Percentiles rank a stretch among this genome's conserved stretches.
phyloP scores from a whole-genome alignment of 1,284 basidiomycete genomes.

The Cystobasidiaceae sp. region DNA sequence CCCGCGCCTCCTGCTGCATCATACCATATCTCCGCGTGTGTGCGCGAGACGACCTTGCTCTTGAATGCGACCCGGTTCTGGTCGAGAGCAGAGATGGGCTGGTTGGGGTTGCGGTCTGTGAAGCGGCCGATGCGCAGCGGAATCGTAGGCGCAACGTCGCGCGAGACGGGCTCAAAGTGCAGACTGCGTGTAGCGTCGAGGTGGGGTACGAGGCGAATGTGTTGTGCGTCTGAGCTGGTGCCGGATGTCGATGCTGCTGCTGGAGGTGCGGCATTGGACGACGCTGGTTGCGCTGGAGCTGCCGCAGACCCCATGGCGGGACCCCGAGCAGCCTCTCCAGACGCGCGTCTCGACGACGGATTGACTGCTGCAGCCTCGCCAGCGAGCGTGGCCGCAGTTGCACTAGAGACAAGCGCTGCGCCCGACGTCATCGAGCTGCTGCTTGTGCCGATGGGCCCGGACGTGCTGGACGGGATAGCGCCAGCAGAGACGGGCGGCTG shows the following conservation, averaged over 20 bases:
- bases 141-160: slow-evolving; percentile 58
- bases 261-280: neutral
- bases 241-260: neutral
- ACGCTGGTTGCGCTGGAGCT: no score
- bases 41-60: slow-evolving; percentile 88
- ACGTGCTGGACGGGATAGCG: neutral
- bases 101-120: slow-evolving; percentile 46
- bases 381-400: no score
- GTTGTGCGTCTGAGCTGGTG: slow-evolving; percentile 45
- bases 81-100: slow-evolving; percentile 56
- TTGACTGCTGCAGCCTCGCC: neutral
- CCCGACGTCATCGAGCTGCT: neutral
- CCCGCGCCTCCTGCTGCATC: slow-evolving; percentile 41
- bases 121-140: slow-evolving; percentile 51
- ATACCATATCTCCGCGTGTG: slow-evolving; percentile 92
- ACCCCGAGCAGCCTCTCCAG: slow-evolving; percentile 1
- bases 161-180: slow-evolving; percentile 84
- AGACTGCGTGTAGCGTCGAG: slow-evolving; percentile 84
- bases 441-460: neutral
- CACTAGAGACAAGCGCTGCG: neutral
- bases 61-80: slow-evolving; percentile 82
- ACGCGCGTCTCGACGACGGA: neutral
- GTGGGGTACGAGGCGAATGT: slow-evolving; percentile 81
- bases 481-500: neutral
- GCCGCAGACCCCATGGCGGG: neutral